Conservation (phyloP, 1,139 yeast genomes). For the Waltiozyma sp. region DNA sequence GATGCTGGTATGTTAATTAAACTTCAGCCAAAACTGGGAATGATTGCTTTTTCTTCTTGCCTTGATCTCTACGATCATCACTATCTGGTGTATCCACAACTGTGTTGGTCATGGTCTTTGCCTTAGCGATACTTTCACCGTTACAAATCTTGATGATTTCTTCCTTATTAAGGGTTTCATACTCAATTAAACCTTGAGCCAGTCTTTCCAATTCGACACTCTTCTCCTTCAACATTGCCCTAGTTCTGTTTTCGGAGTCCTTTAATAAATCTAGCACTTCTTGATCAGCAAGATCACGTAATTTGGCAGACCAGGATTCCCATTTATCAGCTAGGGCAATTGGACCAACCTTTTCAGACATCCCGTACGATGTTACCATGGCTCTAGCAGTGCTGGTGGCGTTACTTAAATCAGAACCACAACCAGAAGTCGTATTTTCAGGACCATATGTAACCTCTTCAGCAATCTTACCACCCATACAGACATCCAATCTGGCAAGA, state of each 20-base stretch:
- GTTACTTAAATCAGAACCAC: slow-evolving; percentile 79
- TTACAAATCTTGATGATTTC: slow-evolving; percentile 80
- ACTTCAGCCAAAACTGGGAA: slow-evolving; percentile 16
- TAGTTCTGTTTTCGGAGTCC: slow-evolving; percentile 70
- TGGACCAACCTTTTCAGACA: slow-evolving; percentile 92
- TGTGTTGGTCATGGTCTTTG: slow-evolving; percentile 61
- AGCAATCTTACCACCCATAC: slow-evolving; percentile 98
- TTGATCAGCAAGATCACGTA: slow-evolving; percentile 83
- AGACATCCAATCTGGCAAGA: slow-evolving; percentile 84
- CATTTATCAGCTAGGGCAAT: slow-evolving; percentile 78
- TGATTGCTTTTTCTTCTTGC: slow-evolving; percentile 18
- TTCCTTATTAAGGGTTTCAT: slow-evolving; percentile 84
- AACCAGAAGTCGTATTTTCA: slow-evolving; percentile 89
- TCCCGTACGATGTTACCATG: slow-evolving; percentile 94
- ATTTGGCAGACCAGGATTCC: slow-evolving; percentile 88
- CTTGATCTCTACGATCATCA: slow-evolving; percentile 21
- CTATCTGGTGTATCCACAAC: slow-evolving; percentile 51
- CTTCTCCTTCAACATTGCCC: slow-evolving; percentile 50
- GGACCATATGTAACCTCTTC: slow-evolving; percentile 88
- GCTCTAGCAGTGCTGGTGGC: slow-evolving; percentile 94
- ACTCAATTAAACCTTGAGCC: slow-evolving; percentile 89
- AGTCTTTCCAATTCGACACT: slow-evolving; percentile 69
- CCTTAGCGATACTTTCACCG: slow-evolving; percentile 65
- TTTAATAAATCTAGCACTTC: slow-evolving; percentile 73
- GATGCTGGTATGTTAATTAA: too few relatives aligned